A percentile compares a stretch with the other conserved stretches of the same genome.
These are phyloP conservation scores for Wickerhamiella musiphila DNA, from an alignment of 805 yeast genomes.

Conservation along the genomic window DNA sequence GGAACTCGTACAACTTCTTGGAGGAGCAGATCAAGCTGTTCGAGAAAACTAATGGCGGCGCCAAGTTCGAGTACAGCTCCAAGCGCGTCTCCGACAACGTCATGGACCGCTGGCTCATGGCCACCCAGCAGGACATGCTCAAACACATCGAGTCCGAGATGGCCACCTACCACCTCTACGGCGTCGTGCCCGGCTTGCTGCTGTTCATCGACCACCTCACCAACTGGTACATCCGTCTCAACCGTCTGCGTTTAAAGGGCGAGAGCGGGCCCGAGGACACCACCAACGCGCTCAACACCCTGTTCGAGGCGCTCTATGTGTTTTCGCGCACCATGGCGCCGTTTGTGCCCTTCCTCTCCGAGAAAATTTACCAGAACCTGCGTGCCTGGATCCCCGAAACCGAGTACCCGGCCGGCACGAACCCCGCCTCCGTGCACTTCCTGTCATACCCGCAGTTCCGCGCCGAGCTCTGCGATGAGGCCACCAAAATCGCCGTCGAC, in stretches of 20 bases:
- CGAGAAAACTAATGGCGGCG: conserved; percentile 54
- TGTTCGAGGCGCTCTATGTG: conserved; percentile 77
- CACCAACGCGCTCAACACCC: conserved; percentile 69
- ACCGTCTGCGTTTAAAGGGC: conserved; percentile 96
- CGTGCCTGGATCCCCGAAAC: conserved; percentile 33
- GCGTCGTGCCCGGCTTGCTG: conserved; percentile 87
- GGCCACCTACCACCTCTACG: conserved; percentile 76
- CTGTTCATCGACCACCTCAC: conserved; percentile 85
- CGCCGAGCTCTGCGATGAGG: conserved; percentile 61
- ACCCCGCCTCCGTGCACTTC: conserved; percentile 65
- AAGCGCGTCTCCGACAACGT: conserved; percentile 55
- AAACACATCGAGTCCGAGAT: conserved; percentile 77
- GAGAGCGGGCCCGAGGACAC: conserved; percentile 77
- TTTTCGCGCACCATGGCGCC: conserved; percentile 96
- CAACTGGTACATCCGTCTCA: conserved; percentile 97
- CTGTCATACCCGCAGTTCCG: conserved; percentile 75
- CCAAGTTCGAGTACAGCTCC: conserved; percentile 60
- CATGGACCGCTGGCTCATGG: conserved; percentile 95
- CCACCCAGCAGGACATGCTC: conserved; percentile 86
- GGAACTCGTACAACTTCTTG: conserved; percentile 92
- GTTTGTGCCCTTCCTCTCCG: conserved; percentile 92
- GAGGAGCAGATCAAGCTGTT: conserved; percentile 82
- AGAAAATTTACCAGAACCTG: conserved; percentile 67
- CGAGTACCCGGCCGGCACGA: neutral
- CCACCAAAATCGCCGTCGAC: conserved; percentile 71